Base-by-base conservation (phyloP, 352 stramenopile species). In the Globisporangium middletonii region DNA sequence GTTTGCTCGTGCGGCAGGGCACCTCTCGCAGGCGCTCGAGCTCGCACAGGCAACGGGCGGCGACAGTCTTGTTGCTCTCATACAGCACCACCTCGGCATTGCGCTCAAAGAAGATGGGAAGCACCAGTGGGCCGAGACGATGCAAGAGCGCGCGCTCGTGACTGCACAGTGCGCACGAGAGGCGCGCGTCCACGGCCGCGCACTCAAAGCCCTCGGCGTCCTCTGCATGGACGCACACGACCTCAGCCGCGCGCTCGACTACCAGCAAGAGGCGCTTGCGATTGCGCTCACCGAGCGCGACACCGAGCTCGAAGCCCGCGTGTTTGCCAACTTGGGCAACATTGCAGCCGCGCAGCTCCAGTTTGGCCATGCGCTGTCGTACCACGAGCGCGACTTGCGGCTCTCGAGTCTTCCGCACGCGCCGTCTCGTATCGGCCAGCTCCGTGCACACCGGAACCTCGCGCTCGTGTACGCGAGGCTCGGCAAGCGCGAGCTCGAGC, bases 311-410 rank as follows among this genome's bases (percentile, higher is more conserved):
- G 81, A 91, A 50, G 80, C 79, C 0, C 75, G 83, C 11, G 77
- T 89, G 43, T 86, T 86, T 49, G 83, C 83, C 15, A 94, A 94
- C 53, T 57, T 94, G 23, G 83, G 83, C 48, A 93, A 92, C 38
- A 63, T 93, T 23, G 80, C 77, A 3, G 64, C 74, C 8, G 64
- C 68, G 3, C 69, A 88, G 48, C 33, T 67, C 33, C 71, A 90
- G 53, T 74, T 85, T 19, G 69, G 65, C 18, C 81, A 86, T 37
- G 77, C 83, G 13, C 50, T 91, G 23, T 73, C 67, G 7, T 88
- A 72, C 51, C 77, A 92, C 51, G 59, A 80, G 44, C 77, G 79
- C 44, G 81, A 93, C 50, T 70, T 92, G 15, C 56, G 60, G 11
- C 58, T 81, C 28, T 71, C 72, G 11, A 61, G 59, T 18, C 45